Conservation (phyloP, 768 basidiomycete species). For the Nidularia pulvinata region DNA sequence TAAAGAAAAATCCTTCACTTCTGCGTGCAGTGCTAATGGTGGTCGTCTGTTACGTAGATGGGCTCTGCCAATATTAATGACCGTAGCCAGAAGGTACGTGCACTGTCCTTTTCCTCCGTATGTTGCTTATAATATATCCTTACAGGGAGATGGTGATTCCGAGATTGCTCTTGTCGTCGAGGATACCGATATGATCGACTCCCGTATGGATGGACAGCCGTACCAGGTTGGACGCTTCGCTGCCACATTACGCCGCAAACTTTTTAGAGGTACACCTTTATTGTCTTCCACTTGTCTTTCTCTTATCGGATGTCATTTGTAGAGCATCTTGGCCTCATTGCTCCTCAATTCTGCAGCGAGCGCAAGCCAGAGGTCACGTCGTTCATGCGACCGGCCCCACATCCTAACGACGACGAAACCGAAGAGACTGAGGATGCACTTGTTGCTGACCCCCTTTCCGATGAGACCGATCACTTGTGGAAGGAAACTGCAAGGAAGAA, state of each 20-base stretch:
- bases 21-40: neutral
- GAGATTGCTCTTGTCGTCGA: conserved; percentile 95
- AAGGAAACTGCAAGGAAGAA: conserved; percentile 75
- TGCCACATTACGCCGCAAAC: conserved; percentile 75
- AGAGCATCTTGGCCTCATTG: conserved; percentile 90
- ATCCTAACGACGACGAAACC: conserved; percentile 68
- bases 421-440: conserved; percentile 51
- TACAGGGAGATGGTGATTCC: conserved; percentile 88
- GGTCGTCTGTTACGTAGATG: conserved; percentile 47
- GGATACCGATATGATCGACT: conserved; percentile 76
- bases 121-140: conserved; percentile 1
- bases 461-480: conserved; percentile 61
- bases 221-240: conserved; percentile 83
- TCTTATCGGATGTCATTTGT: conserved; percentile 4
- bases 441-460: conserved; percentile 80
- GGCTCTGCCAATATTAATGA: conserved; percentile 95
- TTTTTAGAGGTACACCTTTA: conserved; percentile 66
- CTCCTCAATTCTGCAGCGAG: conserved; percentile 57
- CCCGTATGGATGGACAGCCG: conserved; percentile 76
- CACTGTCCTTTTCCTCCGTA: neutral
- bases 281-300: neutral
- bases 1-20: conserved; percentile 30
- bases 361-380: conserved; percentile 34
- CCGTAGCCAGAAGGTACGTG: conserved; percentile 69
- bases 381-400: conserved; percentile 83